Percentiles rank a stretch among this genome's conserved stretches.
phyloP scores from a whole-genome alignment of 2,329 filamentous ascomycete genomes.

The Penicillium sp. region DNA sequence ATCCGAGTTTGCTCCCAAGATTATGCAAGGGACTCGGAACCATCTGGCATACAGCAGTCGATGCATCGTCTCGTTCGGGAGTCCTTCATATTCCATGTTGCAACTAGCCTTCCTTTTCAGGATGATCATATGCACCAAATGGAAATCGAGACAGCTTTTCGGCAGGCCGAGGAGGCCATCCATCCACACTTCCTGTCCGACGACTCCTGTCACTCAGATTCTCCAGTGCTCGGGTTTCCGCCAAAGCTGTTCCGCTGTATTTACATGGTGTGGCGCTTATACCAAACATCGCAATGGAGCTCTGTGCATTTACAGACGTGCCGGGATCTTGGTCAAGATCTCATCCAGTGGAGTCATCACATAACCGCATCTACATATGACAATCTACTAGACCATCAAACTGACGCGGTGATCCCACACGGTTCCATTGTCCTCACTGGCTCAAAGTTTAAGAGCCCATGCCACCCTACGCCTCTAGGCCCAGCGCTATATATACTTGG shows the following conservation, averaged over 20 bases:
- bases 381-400: not conserved
- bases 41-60: not conserved
- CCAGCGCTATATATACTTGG: conserved; percentile 18
- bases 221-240: conserved; percentile 22
- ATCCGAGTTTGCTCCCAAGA: conserved; percentile 12
- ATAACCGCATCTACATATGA: not conserved
- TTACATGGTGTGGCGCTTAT: conserved; percentile 14
- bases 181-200: conserved; percentile 4
- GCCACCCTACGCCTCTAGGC: not conserved
- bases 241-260: conserved; percentile 23
- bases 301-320: not conserved
- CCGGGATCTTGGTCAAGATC: not conserved
- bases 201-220: conserved; percentile 4
- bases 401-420: not conserved
- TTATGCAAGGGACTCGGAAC: not conserved
- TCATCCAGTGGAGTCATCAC: not conserved
- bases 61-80: conserved; percentile 22
- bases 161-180: conserved; percentile 5
- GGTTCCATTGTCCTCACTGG: not conserved
- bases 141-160: conserved; percentile 14
- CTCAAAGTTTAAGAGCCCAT: too few relatives aligned
- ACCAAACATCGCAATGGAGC: not conserved
- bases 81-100: conserved; percentile 28
- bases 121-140: not conserved
- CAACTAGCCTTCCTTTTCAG: conserved; percentile 28